Evolutionary conservation across 2,329 filamentous ascomycete genomes (phyloP).

Genomic region (Penicillium sp.): DNA sequence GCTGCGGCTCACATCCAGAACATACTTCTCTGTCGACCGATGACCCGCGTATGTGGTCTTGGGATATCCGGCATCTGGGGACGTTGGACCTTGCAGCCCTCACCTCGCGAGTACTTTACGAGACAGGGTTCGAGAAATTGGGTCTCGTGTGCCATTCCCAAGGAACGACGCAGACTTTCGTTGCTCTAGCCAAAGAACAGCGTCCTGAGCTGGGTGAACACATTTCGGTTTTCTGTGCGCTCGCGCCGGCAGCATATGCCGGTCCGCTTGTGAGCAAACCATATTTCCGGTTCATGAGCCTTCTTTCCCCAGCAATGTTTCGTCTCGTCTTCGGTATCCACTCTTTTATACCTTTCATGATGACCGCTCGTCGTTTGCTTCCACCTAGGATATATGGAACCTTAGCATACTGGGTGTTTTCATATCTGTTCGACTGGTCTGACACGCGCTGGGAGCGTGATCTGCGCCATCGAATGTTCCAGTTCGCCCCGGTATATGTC

Average conservation of each 20-base stretch:
- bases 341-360: slow-evolving; percentile 91
- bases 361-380: slow-evolving; percentile 71
- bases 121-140: slow-evolving; percentile 80
- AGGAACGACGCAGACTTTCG: slow-evolving; percentile 83
- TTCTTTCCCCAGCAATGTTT: slow-evolving; percentile 74
- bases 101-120: slow-evolving; percentile 71
- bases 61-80: slow-evolving; percentile 95
- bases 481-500: slow-evolving; percentile 88
- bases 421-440: slow-evolving; percentile 84
- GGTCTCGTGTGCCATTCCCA: slow-evolving; percentile 86
- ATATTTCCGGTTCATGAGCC: slow-evolving; percentile 88
- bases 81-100: slow-evolving; percentile 83
- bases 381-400: slow-evolving; percentile 70
- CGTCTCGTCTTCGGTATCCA: slow-evolving; percentile 85
- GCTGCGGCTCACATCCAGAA: slow-evolving; percentile 78
- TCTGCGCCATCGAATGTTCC: slow-evolving; percentile 78
- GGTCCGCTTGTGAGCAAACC: slow-evolving; percentile 81
- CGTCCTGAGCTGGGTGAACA: slow-evolving; percentile 78
- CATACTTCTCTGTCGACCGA: slow-evolving; percentile 68
- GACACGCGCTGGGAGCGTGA: slow-evolving; percentile 81
- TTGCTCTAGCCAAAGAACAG: slow-evolving; percentile 86
- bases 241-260: slow-evolving; percentile 87
- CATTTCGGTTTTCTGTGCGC: slow-evolving; percentile 83
- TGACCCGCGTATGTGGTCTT: slow-evolving; percentile 93
- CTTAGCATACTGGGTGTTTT: slow-evolving; percentile 85